Percentiles rank a stretch among this genome's conserved stretches.
Evolutionary conservation across 139 green algal species (phyloP).

Genomic region (Diplosphaera chodatii): DNA sequence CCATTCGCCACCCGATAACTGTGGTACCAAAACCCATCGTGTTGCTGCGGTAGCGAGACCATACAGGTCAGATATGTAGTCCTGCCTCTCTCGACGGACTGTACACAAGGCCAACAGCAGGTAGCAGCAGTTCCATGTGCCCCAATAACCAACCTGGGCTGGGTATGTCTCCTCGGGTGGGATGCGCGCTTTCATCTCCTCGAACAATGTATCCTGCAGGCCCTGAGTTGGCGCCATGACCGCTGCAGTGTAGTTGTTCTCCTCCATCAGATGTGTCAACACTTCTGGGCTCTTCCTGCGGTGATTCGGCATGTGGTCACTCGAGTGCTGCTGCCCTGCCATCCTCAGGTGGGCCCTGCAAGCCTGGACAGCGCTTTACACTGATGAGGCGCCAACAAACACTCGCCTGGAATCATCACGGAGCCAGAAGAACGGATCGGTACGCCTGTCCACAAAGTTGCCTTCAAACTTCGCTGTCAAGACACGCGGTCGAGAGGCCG

Average conservation of each 20-base stretch:
- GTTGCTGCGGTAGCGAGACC: too few relatives aligned
- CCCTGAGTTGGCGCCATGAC: background rate
- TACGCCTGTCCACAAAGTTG: background rate
- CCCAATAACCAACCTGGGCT: background rate
- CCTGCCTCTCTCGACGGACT: too few relatives aligned
- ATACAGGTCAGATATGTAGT: too few relatives aligned
- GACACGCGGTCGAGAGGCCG: background rate
- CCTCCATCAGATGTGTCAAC: background rate
- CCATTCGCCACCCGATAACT: background rate
- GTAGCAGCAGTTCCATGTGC: too few relatives aligned
- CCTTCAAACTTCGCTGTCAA: background rate
- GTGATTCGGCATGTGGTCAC: too few relatives aligned
- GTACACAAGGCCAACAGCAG: too few relatives aligned
- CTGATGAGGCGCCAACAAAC: too few relatives aligned
- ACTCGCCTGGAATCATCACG: background rate
- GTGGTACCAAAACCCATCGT: background rate
- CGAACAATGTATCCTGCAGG: background rate
- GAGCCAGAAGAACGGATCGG: background rate
- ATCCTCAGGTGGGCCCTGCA: too few relatives aligned
- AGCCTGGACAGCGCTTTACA: too few relatives aligned
- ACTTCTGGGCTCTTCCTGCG: background rate
- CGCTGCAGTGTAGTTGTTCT: background rate
- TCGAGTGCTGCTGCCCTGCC: too few relatives aligned
- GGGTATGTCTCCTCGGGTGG: background rate
- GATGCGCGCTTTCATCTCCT: background rate